Base-by-base conservation (phyloP, 495 filamentous ascomycete genomes). In the Xylaria palmicola region DNA sequence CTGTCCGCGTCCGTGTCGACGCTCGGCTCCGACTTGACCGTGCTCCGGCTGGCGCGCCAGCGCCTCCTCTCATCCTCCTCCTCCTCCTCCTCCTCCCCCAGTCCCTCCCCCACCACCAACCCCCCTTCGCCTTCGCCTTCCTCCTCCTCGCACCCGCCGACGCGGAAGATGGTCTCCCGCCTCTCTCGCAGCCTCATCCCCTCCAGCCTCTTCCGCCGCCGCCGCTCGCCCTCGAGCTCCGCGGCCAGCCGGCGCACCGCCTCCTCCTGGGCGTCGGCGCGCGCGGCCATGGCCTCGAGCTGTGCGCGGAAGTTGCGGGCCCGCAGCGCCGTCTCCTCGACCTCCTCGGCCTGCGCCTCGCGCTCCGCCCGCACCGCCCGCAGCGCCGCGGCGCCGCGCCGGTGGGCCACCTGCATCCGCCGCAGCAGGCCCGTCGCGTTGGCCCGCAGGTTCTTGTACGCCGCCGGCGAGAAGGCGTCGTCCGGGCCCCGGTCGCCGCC, bases 261-360 rank as follows among this genome's bases (percentile, higher is more conserved):
- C 51, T 73, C 70, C 64, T 92, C 87, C 63, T 90, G 87, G 65
- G 87, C 83, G 0, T 76, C 72, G 0, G 86, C 86, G 63, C 86
- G 83, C n/a, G 75, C 79, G 1, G 90, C 85, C 85, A 93, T 88
- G 36, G 84, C 86, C 69, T 92, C 88, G 6, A 96, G 77, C 72
- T 96, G 91, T 53, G 79, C 77, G 72, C 88, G 90, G 24, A 93
- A 77, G 62, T 88, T 82, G 32, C 77, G 74, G 12, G 83, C 79
- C 0, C 89, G 78, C 9, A 88, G 88, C 45, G 87, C 81, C n/a
- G 88, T 83, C 67, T 91, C 90, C 55, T 90, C 88, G 3, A 88
- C 73, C 68, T 93, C 91, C 47, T 94, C 90, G 6, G 70, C 69
- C 68, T 86, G 83, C 10, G 86, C 87, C 26, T 81, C 82, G 56